A percentile compares a stretch with the other conserved stretches of the same genome.
Conservation (phyloP, 2,329 filamentous ascomycete species). For the Fonsecaea pugnacius region DNA sequence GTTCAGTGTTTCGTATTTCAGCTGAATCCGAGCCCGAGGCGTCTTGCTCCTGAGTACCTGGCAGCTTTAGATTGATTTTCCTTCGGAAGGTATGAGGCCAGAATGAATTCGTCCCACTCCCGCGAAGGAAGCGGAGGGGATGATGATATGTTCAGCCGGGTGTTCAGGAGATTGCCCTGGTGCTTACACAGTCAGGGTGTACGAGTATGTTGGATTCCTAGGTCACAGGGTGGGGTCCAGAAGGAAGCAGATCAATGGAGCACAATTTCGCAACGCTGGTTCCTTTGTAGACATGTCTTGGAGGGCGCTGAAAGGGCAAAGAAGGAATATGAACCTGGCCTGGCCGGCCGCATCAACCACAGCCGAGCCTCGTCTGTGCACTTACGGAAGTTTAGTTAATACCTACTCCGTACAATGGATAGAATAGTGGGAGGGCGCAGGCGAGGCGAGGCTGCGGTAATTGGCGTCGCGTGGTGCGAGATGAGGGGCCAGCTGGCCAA, state of each 20-base stretch:
- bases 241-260: conserved; percentile 21
- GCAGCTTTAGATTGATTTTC: conserved; percentile 4
- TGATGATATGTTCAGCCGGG: conserved; percentile 5
- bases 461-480: neutral
- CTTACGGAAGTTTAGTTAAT: neutral
- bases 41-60: conserved; percentile 6
- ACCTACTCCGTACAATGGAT: neutral
- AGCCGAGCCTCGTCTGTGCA: conserved; percentile 1
- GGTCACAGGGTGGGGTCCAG: conserved; percentile 19
- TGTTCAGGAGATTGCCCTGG: conserved; percentile 12
- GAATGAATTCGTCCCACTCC: conserved; percentile 6
- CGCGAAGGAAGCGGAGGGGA: conserved; percentile 1
- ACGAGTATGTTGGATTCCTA: conserved; percentile 8
- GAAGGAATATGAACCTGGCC: conserved; percentile 8
- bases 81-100: neutral
- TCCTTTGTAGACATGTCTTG: conserved; percentile 29
- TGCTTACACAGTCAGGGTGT: conserved; percentile 23
- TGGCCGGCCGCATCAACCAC: conserved; percentile 6
- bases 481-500: neutral
- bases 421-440: conserved; percentile 7
- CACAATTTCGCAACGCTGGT: conserved; percentile 25
- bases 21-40: conserved; percentile 9
- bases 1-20: conserved; percentile 9
- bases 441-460: conserved; percentile 15
- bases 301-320: neutral